Evolutionary conservation across 2,329 filamentous ascomycete genomes (phyloP), one percentile per base, ranked within the genome.

Genomic region (Didymella pomorum): DNA sequence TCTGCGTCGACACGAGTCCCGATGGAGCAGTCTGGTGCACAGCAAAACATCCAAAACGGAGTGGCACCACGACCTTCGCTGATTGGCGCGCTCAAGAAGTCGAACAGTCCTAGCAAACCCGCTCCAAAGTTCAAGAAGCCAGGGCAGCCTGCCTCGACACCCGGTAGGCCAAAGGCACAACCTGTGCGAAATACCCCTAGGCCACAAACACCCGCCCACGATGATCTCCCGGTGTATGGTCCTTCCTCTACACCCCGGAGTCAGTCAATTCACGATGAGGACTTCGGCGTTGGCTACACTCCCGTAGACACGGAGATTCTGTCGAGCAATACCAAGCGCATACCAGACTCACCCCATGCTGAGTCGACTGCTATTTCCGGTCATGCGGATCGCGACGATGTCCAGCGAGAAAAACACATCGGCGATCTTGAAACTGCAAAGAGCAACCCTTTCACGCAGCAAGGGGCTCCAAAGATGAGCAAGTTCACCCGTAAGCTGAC

Each of bases 291-390:
- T 16, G 58, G 39, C n/a, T 20, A 39, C 6, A 53, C 35, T 50
- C 28, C 23, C 23, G 37, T 41, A 18, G 54, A 65, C 8, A 39
- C 57, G 9, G 69, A 71, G 47, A 63, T 75, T 12, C 59, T 79
- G 11, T 79, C 78, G 1, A 79, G 78, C 65, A 80, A 80, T 50
- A 75, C 66, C 39, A 82, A 71, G 72, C 78, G 58, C 64, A 67
- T 71, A 65, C 81, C 70, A 74, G 78, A 62, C 69, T 79, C 76
- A 20, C 78, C 79, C 25, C 63, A 67, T 37, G 74, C 72, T 43
- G 72, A 73, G 5, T 80, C 78, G 6, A 74, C 65, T 37, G 77
- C 78, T 8, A 76, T 71, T 63, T 83, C 71, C 59, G 73, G 62
- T 53, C 77, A 76, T 53, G 71, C 69, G 18, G 61, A 72, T 41